A percentile compares a stretch with the other conserved stretches of the same genome.
phyloP scores from a whole-genome alignment of 352 stramenopile species.

The Phytopythium litorale region DNA sequence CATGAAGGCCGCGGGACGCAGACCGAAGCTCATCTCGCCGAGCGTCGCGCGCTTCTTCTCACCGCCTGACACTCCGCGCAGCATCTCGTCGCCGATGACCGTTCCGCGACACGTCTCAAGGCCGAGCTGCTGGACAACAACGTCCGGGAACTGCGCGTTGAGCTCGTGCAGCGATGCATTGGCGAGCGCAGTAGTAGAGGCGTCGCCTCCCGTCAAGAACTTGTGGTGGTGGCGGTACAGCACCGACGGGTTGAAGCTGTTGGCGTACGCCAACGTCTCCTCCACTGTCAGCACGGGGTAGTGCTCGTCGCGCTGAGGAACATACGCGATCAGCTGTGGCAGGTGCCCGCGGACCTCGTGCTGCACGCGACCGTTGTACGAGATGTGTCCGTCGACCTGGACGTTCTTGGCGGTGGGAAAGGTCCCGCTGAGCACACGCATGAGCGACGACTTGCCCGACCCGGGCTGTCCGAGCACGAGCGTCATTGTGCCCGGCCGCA shows the following conservation, averaged over 20 bases:
- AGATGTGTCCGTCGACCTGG: constrained; percentile 11
- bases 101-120: constrained; percentile 29
- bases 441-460: constrained; percentile 10
- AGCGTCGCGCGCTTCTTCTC: constrained; percentile 63
- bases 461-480: constrained; percentile 13
- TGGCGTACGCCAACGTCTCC: constrained; percentile 20
- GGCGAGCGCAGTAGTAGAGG: constrained; percentile 1
- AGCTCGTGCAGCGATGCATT: constrained; percentile 2
- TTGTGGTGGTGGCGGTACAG: constrained; percentile 19
- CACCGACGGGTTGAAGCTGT: constrained; percentile 9
- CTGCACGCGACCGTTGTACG: constrained; percentile 17
- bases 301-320: constrained; percentile 15
- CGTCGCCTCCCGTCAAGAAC: constrained; percentile 15
- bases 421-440: constrained; percentile 9
- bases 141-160: constrained; percentile 17
- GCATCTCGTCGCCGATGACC: constrained; percentile 42
- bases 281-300: constrained; percentile 5
- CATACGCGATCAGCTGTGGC: constrained; percentile 16
- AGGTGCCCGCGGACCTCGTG: constrained; percentile 5
- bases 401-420: constrained; percentile 10
- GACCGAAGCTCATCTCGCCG: constrained; percentile 48
- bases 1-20: constrained; percentile 49
- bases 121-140: constrained; percentile 23
- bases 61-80: constrained; percentile 83
- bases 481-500: constrained; percentile 16